These are phyloP conservation scores for Thamnidium elegans DNA, from an alignment of 192 early-diverging fungal genomes.

Conservation along the genomic window DNA sequence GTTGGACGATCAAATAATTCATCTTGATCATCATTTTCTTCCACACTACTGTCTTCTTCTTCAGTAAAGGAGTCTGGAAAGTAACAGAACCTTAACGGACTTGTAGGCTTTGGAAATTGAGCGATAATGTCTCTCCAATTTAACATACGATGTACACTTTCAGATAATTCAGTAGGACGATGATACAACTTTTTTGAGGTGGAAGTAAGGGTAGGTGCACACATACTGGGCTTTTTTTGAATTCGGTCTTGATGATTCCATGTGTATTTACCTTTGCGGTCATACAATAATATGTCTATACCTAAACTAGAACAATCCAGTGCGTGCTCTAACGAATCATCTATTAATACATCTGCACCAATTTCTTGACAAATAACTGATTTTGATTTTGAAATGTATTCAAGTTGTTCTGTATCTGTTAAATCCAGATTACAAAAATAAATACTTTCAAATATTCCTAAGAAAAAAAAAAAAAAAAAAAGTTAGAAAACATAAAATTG, in stretches of 20 bases:
- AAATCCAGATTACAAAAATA: slow-evolving; percentile 59
- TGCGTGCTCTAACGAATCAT: slow-evolving; percentile 52
- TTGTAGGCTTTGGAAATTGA: slow-evolving; percentile 46
- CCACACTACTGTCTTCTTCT: slow-evolving; percentile 21
- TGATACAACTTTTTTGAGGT: neutral
- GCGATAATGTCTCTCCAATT: slow-evolving; percentile 51
- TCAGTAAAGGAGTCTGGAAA: slow-evolving; percentile 14
- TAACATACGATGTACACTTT: slow-evolving; percentile 47
- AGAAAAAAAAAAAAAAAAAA: neutral
- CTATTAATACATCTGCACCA: slow-evolving; percentile 54
- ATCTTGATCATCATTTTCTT: slow-evolving; percentile 17
- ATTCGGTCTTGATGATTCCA: slow-evolving; percentile 39
- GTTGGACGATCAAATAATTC: neutral
- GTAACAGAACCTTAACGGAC: slow-evolving; percentile 38
- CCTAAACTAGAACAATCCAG: slow-evolving; percentile 51
- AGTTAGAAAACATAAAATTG: too few species aligned
- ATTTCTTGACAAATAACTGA: slow-evolving; percentile 55
- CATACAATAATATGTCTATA: slow-evolving; percentile 54
- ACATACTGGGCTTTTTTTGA: neutral
- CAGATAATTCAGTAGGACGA: slow-evolving; percentile 19
- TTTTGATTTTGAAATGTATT: slow-evolving; percentile 54
- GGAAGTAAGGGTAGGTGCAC: neutral
- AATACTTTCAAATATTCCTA: slow-evolving; percentile 59
- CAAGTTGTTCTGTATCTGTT: slow-evolving; percentile 47
- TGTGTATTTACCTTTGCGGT: slow-evolving; percentile 48